Conservation (phyloP, 148 eudicot species). For the Suaeda aralocaspica region DNA sequence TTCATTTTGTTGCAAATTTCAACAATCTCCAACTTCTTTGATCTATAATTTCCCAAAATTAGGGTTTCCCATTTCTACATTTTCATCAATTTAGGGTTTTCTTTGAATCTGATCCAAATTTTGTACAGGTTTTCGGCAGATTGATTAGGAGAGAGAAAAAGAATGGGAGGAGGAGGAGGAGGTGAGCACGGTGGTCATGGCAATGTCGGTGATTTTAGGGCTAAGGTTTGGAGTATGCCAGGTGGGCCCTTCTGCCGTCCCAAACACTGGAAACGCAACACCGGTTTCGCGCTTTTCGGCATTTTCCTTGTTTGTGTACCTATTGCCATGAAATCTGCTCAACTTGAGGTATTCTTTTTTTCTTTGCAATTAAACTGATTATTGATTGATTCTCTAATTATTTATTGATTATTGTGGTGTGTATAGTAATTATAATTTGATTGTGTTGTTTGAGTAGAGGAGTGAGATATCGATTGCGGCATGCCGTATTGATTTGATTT, state of each 20-base stretch:
- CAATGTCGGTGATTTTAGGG: conserved; percentile 67
- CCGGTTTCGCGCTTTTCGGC: conserved; percentile 77
- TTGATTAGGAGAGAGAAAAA: conserved; percentile 16
- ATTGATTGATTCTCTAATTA: neutral
- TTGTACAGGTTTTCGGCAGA: neutral
- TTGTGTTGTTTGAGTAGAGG: neutral
- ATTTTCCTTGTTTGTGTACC: conserved; percentile 81
- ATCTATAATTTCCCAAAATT: neutral
- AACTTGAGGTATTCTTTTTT: conserved; percentile 59
- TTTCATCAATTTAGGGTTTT: conserved; percentile 21
- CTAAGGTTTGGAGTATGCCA: conserved; percentile 80
- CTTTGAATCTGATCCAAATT: neutral
- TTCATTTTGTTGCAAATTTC: neutral
- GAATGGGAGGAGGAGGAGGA: conserved; percentile 69
- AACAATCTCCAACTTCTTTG: neutral
- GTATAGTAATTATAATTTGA: neutral
- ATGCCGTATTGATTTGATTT: no score
- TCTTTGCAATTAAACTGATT: neutral
- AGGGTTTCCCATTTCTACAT: conserved; percentile 18
- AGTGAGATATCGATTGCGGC: no score
- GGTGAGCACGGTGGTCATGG: conserved; percentile 51
- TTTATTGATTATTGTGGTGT: neutral
- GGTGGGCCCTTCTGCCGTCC: conserved; percentile 94
- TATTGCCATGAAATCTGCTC: conserved; percentile 79
- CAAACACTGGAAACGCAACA: conserved; percentile 88